Evolutionary conservation across 768 basidiomycete species (phyloP), one percentile per base, ranked within the genome.

Genomic region (Cystobasidium onofrii): DNA sequence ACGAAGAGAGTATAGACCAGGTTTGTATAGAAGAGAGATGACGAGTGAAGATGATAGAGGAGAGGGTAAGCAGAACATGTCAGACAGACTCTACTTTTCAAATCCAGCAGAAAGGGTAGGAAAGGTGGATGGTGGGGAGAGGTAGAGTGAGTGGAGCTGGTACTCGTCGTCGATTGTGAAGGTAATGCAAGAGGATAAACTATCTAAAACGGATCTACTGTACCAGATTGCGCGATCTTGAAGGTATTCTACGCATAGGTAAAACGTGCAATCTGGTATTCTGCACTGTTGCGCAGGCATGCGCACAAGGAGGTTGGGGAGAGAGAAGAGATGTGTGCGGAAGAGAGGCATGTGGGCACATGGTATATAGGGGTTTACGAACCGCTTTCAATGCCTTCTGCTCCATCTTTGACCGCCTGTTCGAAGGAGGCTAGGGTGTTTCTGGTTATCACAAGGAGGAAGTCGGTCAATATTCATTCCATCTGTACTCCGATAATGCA

Each of bases 301-400:
- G 39, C 39, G 15, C 39, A 39, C 10, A 15, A 39, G 64, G 64
- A 66, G 46, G 4, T 15, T n/a, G 39, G 31, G 44, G 50, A 55
- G 23, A 55, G 52, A 20, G 18, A 41, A n/a, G 54, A 34, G 20
- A 9, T 27, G 69, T 39, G 34, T 15, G 69, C 17, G 34, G 66
- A 54, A n/a, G 23, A 12, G 50, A 6, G n/a, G 50, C 33, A 64
- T 20, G n/a, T 13, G 34, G 63, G 63, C 33, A 4, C 36, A 36
- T 29, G n/a, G n/a, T n/a, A 9, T 54, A 4, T 10, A 41, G 52
- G 3, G 23, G 3, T 7, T 39, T 70, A 77, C 84, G 75, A 57
- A 84, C 96, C 95, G 81, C 91, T 93, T 86, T 99, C 95, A 79
- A 99, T 95, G 76, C 88, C 94, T 81, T 99, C 92, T 57, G 92